Evolutionary conservation across 1,139 yeast genomes (phyloP).

Genomic region (Sugiyamaella paludigena): DNA sequence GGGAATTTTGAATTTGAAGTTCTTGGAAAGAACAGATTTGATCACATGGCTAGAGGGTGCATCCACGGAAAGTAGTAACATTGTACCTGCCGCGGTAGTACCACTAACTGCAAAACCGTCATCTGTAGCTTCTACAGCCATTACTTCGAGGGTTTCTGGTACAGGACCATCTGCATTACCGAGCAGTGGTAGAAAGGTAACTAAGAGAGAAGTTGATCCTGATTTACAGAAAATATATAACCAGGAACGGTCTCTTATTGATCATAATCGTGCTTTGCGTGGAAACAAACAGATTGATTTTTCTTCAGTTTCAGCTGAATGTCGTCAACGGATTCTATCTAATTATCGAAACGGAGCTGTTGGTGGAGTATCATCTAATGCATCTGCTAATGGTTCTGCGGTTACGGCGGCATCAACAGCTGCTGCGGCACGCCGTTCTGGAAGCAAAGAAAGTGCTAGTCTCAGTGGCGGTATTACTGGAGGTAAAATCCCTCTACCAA

Average conservation of each 20-base stretch:
- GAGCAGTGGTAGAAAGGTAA: neutral
- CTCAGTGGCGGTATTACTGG: neutral
- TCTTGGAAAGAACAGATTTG: slow-evolving; percentile 82
- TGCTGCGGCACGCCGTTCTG: neutral
- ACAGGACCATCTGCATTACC: slow-evolving; percentile 15
- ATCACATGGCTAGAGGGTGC: slow-evolving; percentile 77
- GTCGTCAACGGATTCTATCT: slow-evolving; percentile 58
- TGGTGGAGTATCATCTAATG: neutral
- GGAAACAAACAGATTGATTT: slow-evolving; percentile 73
- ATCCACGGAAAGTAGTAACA: slow-evolving; percentile 34
- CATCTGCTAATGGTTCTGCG: too few relatives aligned
- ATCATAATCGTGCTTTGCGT: slow-evolving; percentile 77
- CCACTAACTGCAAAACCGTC: slow-evolving; percentile 34
- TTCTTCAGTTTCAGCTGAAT: slow-evolving; percentile 66
- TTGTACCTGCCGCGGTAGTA: slow-evolving; percentile 17
- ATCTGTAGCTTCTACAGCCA: neutral
- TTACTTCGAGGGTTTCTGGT: slow-evolving; percentile 17
- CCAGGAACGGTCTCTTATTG: slow-evolving; percentile 65
- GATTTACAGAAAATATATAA: slow-evolving; percentile 52
- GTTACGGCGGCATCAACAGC: too few relatives aligned
- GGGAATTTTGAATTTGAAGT: slow-evolving; percentile 69
- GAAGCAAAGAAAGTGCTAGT: too few relatives aligned
- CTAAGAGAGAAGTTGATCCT: slow-evolving; percentile 47
- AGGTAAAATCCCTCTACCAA: slow-evolving; percentile 9
- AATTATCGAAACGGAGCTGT: slow-evolving; percentile 17